A percentile compares a stretch with the other conserved stretches of the same genome.
Conservation (phyloP, 2,329 filamentous ascomycete species). For the Pseudogymnoascus sp. region DNA sequence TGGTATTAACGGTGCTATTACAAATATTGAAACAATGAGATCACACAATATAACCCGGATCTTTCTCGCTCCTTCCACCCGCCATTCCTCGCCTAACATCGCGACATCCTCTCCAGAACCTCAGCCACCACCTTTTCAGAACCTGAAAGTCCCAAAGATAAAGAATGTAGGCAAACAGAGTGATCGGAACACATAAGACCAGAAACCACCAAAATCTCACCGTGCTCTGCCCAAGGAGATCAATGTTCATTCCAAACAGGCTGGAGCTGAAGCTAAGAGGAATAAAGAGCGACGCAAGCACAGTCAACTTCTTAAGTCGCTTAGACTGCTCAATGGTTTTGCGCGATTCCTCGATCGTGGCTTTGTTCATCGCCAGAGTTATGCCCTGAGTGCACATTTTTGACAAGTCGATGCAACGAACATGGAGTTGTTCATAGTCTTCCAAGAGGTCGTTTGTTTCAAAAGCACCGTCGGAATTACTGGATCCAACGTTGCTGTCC, state of each 20-base stretch:
- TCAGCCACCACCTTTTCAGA: constrained; percentile 8
- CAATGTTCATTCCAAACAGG: constrained; percentile 20
- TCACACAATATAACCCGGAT: constrained; percentile 13
- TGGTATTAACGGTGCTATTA: constrained; percentile 25
- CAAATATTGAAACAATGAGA: constrained; percentile 4
- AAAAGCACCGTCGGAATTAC: constrained; percentile 1
- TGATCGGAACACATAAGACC: constrained; percentile 7
- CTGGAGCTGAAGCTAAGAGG: constrained; percentile 22
- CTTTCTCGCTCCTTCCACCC: constrained; percentile 9
- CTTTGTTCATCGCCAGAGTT: constrained; percentile 22
- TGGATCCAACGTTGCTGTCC: neutral
- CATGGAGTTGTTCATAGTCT: constrained; percentile 18
- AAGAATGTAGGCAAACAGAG: constrained; percentile 8
- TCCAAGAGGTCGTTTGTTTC: constrained; percentile 12
- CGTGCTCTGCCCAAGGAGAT: constrained; percentile 10
- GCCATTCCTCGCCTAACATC: neutral
- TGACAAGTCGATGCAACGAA: constrained; percentile 10
- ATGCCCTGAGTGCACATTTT: constrained; percentile 16
- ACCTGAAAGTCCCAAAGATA: constrained; percentile 9
- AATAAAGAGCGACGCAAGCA: constrained; percentile 25
- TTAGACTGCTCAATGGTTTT: constrained; percentile 24
- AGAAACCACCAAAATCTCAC: constrained; percentile 9
- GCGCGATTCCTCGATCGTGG: constrained; percentile 22
- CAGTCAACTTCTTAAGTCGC: constrained; percentile 23
- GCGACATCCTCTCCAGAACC: constrained; percentile 12